Percentiles rank a stretch among this genome's conserved stretches.
Conservation (phyloP, 2,329 filamentous ascomycete species). For the Diaporthe capsici region DNA sequence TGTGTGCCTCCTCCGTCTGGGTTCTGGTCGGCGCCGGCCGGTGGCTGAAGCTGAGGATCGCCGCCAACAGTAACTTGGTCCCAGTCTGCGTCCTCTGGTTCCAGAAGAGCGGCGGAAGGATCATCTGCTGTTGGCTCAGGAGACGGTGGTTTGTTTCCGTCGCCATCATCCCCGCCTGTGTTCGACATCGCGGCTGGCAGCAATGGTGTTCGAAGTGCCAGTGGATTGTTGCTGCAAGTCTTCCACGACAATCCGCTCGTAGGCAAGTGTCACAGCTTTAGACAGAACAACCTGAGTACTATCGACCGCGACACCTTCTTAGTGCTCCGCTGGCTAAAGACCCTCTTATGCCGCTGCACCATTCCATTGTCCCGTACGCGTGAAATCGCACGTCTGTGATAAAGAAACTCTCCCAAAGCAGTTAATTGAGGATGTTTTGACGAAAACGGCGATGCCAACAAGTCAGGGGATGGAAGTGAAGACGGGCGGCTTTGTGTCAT, state of each 20-base stretch:
- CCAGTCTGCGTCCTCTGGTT: neutral
- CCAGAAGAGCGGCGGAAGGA: neutral
- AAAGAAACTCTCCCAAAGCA: conserved; percentile 26
- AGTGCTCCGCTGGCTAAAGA: neutral
- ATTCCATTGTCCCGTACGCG: conserved; percentile 34
- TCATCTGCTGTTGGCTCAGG: conserved; percentile 5
- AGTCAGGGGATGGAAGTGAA: neutral
- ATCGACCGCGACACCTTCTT: neutral
- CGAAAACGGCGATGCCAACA: conserved; percentile 34
- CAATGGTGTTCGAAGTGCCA: neutral
- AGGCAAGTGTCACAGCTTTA: neutral
- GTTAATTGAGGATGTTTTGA: neutral
- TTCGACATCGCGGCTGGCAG: conserved; percentile 15
- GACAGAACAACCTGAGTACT: neutral
- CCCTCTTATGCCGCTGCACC: conserved; percentile 30
- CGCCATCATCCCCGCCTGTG: neutral
- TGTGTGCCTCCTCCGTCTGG: neutral
- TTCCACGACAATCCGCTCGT: neutral
- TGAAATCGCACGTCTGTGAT: conserved; percentile 7
- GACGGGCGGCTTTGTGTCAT: conserved; percentile 35
- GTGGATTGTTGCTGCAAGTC: neutral
- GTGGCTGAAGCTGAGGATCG: neutral
- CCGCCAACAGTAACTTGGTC: neutral
- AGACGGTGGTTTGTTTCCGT: neutral
- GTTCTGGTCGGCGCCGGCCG: neutral